Conservation (phyloP, 768 basidiomycete genomes). For the Tylopilus rubrobrunneus region DNA sequence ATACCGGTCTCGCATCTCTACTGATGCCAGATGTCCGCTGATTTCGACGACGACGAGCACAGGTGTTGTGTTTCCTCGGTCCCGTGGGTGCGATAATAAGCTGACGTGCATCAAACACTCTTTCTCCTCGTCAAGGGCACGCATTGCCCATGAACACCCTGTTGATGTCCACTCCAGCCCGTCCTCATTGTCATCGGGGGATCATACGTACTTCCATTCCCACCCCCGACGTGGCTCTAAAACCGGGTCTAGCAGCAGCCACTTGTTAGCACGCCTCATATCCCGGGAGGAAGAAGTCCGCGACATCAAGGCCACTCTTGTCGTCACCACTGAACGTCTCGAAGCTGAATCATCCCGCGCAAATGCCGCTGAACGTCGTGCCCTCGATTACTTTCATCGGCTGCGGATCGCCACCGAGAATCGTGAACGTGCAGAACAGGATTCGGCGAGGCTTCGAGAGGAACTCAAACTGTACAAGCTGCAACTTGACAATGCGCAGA, state of each 20-base stretch:
- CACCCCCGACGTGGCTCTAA: constrained; percentile 23
- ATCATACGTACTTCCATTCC: constrained; percentile 13
- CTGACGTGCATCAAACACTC: constrained; percentile 3
- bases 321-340: constrained; percentile 30
- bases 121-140: constrained; percentile 12
- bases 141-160: constrained; percentile 27
- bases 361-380: constrained; percentile 42
- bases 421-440: constrained; percentile 37
- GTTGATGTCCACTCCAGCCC: constrained; percentile 28
- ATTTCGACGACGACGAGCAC: constrained; percentile 30
- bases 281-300: constrained; percentile 30
- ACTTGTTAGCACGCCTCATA: constrained; percentile 28
- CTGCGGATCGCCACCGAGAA: constrained; percentile 39
- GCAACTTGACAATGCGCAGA: constrained; percentile 42
- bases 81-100: background rate
- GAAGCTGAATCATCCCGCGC: constrained; percentile 42
- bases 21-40: constrained; percentile 25
- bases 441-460: constrained; percentile 35
- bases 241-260: constrained; percentile 28
- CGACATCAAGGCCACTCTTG: constrained; percentile 27
- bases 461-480: constrained; percentile 45
- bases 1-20: constrained; percentile 4
- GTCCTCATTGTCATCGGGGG: constrained; percentile 25
- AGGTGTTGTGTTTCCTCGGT: constrained; percentile 15
- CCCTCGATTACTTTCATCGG: constrained; percentile 42